Percentiles rank a stretch among this genome's conserved stretches.
phyloP scores from a whole-genome alignment of 805 yeast species.

The Lipomyces sp. region DNA sequence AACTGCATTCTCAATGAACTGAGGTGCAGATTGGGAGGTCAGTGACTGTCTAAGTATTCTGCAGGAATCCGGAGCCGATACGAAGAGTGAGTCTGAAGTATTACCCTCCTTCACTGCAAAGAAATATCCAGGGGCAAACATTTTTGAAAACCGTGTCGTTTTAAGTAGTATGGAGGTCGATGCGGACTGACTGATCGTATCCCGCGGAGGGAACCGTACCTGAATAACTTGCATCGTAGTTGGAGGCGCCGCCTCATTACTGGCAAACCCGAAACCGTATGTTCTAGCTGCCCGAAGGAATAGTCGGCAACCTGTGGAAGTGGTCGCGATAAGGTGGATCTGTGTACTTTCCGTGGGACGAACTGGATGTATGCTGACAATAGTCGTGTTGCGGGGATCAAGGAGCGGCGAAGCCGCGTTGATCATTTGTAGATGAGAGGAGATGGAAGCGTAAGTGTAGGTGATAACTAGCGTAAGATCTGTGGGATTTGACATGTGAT shows the following conservation, averaged over 20 bases:
- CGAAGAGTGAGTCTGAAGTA: constrained; percentile 58
- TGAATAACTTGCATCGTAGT: constrained; percentile 48
- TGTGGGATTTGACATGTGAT: constrained; percentile 56
- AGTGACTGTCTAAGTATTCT: constrained; percentile 48
- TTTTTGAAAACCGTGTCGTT: constrained; percentile 59
- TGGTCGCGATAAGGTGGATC: constrained; percentile 75
- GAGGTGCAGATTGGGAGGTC: constrained; percentile 35
- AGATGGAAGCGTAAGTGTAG: constrained; percentile 42
- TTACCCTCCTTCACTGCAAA: constrained; percentile 59
- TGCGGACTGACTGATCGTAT: constrained; percentile 24
- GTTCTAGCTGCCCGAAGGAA: constrained; percentile 58
- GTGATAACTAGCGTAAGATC: constrained; percentile 47
- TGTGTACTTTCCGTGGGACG: constrained; percentile 67
- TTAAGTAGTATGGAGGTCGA: constrained; percentile 47
- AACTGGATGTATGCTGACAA: constrained; percentile 67
- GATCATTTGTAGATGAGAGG: constrained; percentile 44
- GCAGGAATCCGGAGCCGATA: constrained; percentile 85
- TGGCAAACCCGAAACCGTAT: constrained; percentile 32
- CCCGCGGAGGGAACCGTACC: constrained; percentile 53
- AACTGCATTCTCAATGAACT: constrained; percentile 79
- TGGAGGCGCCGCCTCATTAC: constrained; percentile 40
- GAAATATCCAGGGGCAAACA: constrained; percentile 86
- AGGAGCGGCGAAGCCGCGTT: constrained; percentile 38
- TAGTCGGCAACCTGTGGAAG: constrained; percentile 82
- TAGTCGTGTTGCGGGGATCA: constrained; percentile 39